Conservation (phyloP, 352 stramenopile species). For the Peronospora belbahrii region DNA sequence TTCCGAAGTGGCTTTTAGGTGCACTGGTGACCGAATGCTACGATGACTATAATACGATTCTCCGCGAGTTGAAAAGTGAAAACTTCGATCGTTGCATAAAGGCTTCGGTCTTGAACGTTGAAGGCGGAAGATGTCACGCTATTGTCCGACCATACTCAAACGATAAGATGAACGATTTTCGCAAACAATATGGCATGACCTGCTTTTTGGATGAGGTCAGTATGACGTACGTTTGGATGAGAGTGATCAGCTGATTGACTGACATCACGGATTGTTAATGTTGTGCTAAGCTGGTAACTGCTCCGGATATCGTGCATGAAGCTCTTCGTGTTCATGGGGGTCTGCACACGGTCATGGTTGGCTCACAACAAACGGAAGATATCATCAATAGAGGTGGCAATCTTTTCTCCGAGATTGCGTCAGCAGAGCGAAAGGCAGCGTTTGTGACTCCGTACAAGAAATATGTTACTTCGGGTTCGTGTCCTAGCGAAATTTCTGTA, state of each 20-base stretch:
- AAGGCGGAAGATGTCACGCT: conserved; percentile 43
- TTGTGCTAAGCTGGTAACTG: conserved; percentile 50
- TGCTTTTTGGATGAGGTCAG: conserved; percentile 74
- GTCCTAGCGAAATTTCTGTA: background rate
- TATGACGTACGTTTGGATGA: background rate
- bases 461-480: conserved; percentile 71
- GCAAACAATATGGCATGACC: conserved; percentile 51
- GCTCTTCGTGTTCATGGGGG: conserved; percentile 57
- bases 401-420: conserved; percentile 53
- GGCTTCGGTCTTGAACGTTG: conserved; percentile 58
- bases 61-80: conserved; percentile 53
- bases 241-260: background rate
- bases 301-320: conserved; percentile 78
- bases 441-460: conserved; percentile 83
- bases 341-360: conserved; percentile 74
- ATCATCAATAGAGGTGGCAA: conserved; percentile 63
- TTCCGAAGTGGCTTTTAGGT: conserved; percentile 73
- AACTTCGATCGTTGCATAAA: conserved; percentile 41
- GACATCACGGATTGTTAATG: background rate
- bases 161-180: conserved; percentile 47
- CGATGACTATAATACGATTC: conserved; percentile 75
- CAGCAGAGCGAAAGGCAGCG: conserved; percentile 50
- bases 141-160: conserved; percentile 51
- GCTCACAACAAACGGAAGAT: conserved; percentile 61
- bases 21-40: conserved; percentile 72